A percentile compares a stretch with the other conserved stretches of the same genome.
These are phyloP conservation scores for Lepidium sativum DNA, from an alignment of 345 rosid genomes.

Conservation along the genomic window DNA sequence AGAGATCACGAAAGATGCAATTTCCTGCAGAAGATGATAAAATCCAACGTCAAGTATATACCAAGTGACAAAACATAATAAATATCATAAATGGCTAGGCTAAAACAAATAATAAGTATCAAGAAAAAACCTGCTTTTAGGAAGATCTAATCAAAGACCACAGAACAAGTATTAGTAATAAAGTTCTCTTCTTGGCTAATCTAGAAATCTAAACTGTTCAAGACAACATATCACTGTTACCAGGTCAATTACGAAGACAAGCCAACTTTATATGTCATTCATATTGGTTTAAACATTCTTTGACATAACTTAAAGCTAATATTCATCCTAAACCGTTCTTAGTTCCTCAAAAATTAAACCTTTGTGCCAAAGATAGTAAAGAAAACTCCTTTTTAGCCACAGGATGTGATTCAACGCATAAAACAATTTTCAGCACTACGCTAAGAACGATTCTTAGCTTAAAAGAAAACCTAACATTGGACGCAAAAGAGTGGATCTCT, in stretches of 20 bases:
- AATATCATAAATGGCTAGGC: not conserved
- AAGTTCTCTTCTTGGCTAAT: not conserved
- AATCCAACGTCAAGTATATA: not conserved
- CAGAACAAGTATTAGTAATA: not conserved
- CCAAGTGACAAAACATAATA: not conserved
- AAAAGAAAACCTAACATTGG: no score
- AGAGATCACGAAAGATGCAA: not conserved
- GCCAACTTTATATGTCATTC: not conserved
- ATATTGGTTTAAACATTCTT: not conserved
- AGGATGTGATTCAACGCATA: not conserved
- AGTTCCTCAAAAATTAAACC: not conserved
- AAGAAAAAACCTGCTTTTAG: not conserved
- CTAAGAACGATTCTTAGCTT: not conserved
- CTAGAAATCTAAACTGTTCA: not conserved
- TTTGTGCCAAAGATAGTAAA: not conserved
- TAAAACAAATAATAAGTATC: not conserved
- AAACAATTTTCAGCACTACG: not conserved
- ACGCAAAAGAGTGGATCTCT: no score
- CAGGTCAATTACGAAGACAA: not conserved
- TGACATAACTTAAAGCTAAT: not conserved
- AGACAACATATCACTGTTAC: not conserved
- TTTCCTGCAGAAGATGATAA: slow-evolving; percentile 3
- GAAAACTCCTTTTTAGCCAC: slow-evolving; percentile 8
- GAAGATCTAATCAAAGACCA: not conserved
- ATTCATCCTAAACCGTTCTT: not conserved